Conservation (phyloP, 768 basidiomycete species). For the Trametopsis cervina region DNA sequence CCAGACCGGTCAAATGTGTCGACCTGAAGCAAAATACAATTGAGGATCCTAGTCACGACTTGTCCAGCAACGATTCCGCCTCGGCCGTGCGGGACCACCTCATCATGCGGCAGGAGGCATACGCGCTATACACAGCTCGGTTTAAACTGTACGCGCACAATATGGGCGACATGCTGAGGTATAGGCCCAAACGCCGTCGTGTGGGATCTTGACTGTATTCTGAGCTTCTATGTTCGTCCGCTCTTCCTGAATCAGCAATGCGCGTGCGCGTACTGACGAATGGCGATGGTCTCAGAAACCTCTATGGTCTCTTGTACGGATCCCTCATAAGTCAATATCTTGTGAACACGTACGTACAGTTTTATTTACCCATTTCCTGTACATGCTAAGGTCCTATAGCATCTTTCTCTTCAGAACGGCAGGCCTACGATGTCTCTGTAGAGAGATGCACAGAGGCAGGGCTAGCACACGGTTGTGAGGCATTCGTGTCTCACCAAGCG, state of each 20-base stretch:
- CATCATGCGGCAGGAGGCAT: constrained; percentile 14
- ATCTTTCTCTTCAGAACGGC: too few species aligned
- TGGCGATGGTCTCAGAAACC: constrained; percentile 23
- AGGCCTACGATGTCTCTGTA: constrained; percentile 21
- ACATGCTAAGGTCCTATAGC: too few species aligned
- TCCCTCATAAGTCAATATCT: constrained; percentile 26
- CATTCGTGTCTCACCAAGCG: too few species aligned
- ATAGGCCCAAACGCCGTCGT: constrained; percentile 28
- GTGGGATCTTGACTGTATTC: constrained; percentile 26
- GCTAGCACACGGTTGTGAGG: too few species aligned
- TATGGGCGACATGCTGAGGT: constrained; percentile 23
- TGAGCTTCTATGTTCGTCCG: too few species aligned
- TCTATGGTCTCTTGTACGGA: constrained; percentile 27
- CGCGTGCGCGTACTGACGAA: too few species aligned
- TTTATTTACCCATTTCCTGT: too few species aligned
- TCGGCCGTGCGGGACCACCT: constrained; percentile 17
- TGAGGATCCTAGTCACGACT: constrained; percentile 19
- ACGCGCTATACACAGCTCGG: constrained; percentile 19
- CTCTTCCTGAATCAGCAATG: too few species aligned
- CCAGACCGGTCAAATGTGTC: constrained; percentile 16
- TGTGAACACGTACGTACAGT: constrained; percentile 27
- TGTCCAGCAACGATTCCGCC: constrained; percentile 18
- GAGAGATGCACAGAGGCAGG: constrained; percentile 22
- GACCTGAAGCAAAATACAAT: constrained; percentile 21
- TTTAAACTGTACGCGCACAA: constrained; percentile 21